These are phyloP conservation scores for Camelina sativa DNA, from an alignment of 345 rosid genomes.

Conservation along the genomic window DNA sequence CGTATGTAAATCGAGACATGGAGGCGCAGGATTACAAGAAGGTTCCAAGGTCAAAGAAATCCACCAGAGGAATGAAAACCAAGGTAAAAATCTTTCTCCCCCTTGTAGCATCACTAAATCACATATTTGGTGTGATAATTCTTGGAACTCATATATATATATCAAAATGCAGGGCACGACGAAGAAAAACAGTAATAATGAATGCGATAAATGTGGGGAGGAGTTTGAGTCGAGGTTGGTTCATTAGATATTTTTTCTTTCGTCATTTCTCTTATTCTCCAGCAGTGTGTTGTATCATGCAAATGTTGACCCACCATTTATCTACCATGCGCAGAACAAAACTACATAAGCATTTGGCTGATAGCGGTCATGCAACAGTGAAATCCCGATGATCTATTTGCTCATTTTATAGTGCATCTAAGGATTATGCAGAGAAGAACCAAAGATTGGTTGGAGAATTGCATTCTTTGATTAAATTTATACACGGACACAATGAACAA, in stretches of 20 bases:
- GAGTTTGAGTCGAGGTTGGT: conserved; percentile 85
- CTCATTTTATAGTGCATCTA: conserved; percentile 17
- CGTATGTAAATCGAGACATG: conserved; percentile 23
- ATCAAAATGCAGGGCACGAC: conserved; percentile 55
- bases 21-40: conserved; percentile 49
- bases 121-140: conserved; percentile 1
- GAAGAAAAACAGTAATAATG: conserved; percentile 55
- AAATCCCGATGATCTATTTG: conserved; percentile 53
- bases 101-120: conserved; percentile 16
- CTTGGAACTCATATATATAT: conserved; percentile 11
- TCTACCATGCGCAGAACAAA: conserved; percentile 57
- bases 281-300: neutral
- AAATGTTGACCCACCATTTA: conserved; percentile 13
- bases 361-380: conserved; percentile 70
- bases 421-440: conserved; percentile 31
- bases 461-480: conserved; percentile 42
- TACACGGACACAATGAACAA: conserved; percentile 22
- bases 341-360: conserved; percentile 78
- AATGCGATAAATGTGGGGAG: conserved; percentile 79
- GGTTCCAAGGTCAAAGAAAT: conserved; percentile 59
- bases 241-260: conserved; percentile 22
- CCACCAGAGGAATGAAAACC: conserved; percentile 75
- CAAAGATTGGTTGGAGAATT: conserved; percentile 25
- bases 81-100: conserved; percentile 57
- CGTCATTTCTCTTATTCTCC: conserved; percentile 1